Evolutionary conservation across 257 asterid species (phyloP).

Genomic region (Nicotiana undulata): DNA sequence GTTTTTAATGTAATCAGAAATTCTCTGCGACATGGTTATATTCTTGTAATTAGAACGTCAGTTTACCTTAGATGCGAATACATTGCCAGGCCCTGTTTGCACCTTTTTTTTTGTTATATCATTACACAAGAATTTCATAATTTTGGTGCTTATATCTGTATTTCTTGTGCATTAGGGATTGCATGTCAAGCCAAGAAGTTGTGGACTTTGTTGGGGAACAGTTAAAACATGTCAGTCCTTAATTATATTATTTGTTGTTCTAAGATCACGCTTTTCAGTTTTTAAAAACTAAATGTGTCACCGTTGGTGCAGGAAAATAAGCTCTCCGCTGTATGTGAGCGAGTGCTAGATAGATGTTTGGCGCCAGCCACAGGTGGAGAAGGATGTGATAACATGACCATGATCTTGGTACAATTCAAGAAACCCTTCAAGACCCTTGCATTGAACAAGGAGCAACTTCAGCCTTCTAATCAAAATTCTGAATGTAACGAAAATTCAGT

Average conservation of each 20-base stretch:
- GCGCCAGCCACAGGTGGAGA: conserved; percentile 83
- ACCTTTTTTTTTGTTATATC: not conserved
- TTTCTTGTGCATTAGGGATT: conserved; percentile 57
- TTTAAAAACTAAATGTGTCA: not conserved
- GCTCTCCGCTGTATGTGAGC: conserved; percentile 77
- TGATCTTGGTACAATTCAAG: conserved; percentile 81
- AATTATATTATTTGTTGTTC: not conserved
- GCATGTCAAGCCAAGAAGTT: conserved; percentile 84
- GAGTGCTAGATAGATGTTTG: conserved; percentile 63
- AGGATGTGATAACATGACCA: conserved; percentile 97
- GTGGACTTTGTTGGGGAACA: conserved; percentile 66
- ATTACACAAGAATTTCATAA: not conserved
- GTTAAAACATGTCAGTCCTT: conserved; percentile 42
- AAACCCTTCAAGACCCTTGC: conserved; percentile 21
- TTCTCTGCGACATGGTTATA: not conserved
- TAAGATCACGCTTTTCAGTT: not conserved
- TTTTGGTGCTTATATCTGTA: not conserved
- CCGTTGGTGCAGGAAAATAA: conserved; percentile 49
- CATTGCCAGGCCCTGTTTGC: not conserved
- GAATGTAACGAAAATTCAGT: conserved; percentile 7
- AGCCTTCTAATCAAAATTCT: conserved; percentile 24
- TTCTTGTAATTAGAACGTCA: not conserved
- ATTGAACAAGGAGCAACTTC: conserved; percentile 17
- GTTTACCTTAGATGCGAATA: conserved; percentile 2
- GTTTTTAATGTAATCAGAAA: not conserved